Evolutionary conservation across 495 filamentous ascomycete genomes (phyloP).

Genomic region (Mytilinidion resinicola): DNA sequence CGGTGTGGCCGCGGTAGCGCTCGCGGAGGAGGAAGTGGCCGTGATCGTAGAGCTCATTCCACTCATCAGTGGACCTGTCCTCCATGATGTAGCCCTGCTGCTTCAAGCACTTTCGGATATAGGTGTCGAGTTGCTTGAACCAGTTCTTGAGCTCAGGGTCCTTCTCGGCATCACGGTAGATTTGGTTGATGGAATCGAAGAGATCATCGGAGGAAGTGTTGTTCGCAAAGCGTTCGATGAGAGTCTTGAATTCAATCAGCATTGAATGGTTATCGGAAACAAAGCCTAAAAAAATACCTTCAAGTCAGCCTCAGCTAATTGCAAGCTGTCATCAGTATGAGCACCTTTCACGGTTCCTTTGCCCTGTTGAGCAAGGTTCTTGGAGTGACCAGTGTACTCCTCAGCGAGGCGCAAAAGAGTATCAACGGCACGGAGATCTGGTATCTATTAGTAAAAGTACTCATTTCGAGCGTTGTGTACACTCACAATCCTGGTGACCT

Average conservation of each 20-base stretch:
- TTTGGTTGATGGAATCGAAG: constrained; percentile 74
- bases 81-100: constrained; percentile 88
- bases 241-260: constrained; percentile 56
- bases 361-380: constrained; percentile 55
- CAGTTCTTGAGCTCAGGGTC: constrained; percentile 84
- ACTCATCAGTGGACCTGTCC: constrained; percentile 72
- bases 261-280: constrained; percentile 29
- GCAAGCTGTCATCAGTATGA: constrained; percentile 52
- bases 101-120: constrained; percentile 76
- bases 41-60: constrained; percentile 77
- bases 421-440: constrained; percentile 77
- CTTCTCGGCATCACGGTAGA: constrained; percentile 85
- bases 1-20: constrained; percentile 79
- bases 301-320: constrained; percentile 70
- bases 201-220: constrained; percentile 82
- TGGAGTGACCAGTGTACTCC: constrained; percentile 72
- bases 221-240: constrained; percentile 95
- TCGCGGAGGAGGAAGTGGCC: constrained; percentile 84
- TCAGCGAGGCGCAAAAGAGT: constrained; percentile 80
- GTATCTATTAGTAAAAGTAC: background rate
- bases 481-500: constrained; percentile 78
- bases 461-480: background rate
- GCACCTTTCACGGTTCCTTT: constrained; percentile 63
- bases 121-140: constrained; percentile 74
- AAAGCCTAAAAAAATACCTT: constrained; percentile 51